Base-by-base conservation (phyloP, 1,139 yeast species). In the Debaryomyces sp. region DNA sequence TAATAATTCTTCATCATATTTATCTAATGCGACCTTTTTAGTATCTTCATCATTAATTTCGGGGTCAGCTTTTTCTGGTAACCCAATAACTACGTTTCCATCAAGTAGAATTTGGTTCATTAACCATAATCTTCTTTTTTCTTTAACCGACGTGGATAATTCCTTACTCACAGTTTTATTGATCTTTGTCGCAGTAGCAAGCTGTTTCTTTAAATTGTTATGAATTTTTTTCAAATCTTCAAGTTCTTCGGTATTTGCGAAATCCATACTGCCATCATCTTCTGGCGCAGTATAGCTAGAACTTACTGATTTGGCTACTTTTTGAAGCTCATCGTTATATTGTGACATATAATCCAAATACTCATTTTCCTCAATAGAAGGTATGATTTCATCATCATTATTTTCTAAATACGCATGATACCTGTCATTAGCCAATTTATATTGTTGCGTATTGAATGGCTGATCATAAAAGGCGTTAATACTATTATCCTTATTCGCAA, bases 51-150 rank as follows among this genome's bases (percentile, higher is more conserved):
- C 52, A 29, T 50, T 52, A 6, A 53, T 49, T 5, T 55, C 61
- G 37, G 51, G 52, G 8, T 53, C 48, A 3, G 54, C 58, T 29
- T 55, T 59, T 1, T 63, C 63, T 2, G 77, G 78, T 17, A 75
- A 62, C 4, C 77, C 77, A 15, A 72, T 52, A 43, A 63, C 58
- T 23, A 78, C 59, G 52, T 82, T 73, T 29, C 75, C 76, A 59
- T 85, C 87, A 38, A 87, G 58, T 22, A 86, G 61, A 27, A 73
- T 56, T 60, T 88, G 92, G 55, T 83, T 87, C 23, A 75, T 73
- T 5, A 75, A 55, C 86, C 89, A 83, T 39, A 77, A 64, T 43
- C 67, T 66, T 45, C 82, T 62, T 51, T 77, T 76, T 42, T 73
- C 69, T 26, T 63, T 56, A 10, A 73, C 66, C 6, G 75, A 60